Base-by-base conservation (phyloP, 805 yeast genomes). In the Suhomyces sp. region DNA sequence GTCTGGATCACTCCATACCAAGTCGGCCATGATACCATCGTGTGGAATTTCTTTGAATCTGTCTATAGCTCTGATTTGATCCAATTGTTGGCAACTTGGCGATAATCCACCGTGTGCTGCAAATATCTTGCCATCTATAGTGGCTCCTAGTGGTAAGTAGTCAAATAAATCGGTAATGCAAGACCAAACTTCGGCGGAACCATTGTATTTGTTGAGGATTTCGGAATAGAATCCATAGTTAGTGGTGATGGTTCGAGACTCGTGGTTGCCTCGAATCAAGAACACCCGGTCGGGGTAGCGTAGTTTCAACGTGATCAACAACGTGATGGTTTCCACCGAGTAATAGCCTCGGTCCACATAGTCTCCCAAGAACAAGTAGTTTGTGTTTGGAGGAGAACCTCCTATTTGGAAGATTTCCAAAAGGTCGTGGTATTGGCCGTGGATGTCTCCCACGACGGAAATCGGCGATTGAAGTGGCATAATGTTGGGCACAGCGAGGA, bases 1-100 rank as follows among this genome's bases (percentile, higher is more conserved):
- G 58, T 95, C 98, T 0, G 99, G 99, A 54, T 93, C 99, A 15
- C 93, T 82, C 99, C 99, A 93, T 13, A 93, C 98, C 33, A 93
- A 67, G 58, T 93, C 99, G 1, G 98, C 98, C 97, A 93, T 93
- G 11, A 97, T 95, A 0, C 99, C 99, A 57, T 93, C 98, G 50
- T 95, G 98, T 0, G 99, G 99, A 9, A 95, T 88, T 57, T 93
- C 99, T 46, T 81, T 77, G 55, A 88, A 91, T 40, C 99, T 60
- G 60, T 93, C 98, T 6, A 95, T 81, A 11, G 93, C 80, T 44
- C 84, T 72, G 33, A 93, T 87, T 46, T 95, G 97, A 55, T 93
- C 97, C 15, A 93, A 74, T 6, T 93, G 85, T 54, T 91, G 98
- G 30, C 95, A 87, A 44, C 88, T 86, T 0, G 99, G 99, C 4